phyloP scores from a whole-genome alignment of 1,284 basidiomycete genomes.

The Cutaneotrichosporon sp. region DNA sequence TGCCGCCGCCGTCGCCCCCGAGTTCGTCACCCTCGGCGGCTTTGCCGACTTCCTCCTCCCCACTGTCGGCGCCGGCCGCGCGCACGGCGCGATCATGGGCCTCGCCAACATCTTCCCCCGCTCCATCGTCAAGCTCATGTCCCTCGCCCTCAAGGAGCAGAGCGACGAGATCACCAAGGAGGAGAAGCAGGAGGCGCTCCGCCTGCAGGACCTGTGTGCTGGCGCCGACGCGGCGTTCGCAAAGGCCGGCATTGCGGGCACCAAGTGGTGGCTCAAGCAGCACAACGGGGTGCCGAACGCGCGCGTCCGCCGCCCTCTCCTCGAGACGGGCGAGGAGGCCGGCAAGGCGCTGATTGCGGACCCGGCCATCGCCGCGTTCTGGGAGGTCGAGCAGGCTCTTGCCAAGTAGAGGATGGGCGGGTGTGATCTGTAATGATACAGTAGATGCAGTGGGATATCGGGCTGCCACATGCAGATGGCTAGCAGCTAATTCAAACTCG shows the following conservation, averaged over 20 bases:
- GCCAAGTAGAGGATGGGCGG: slow-evolving; percentile 15
- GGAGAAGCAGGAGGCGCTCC: slow-evolving; percentile 69
- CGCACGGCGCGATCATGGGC: slow-evolving; percentile 78
- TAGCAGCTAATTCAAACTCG: no score
- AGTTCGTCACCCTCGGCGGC: slow-evolving; percentile 75
- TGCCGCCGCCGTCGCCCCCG: slow-evolving; percentile 53
- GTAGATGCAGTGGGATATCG: neutral
- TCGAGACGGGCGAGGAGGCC: slow-evolving; percentile 62
- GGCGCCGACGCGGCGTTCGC: slow-evolving; percentile 77
- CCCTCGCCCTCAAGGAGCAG: slow-evolving; percentile 60
- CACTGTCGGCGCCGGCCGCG: slow-evolving; percentile 60
- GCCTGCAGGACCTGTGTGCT: slow-evolving; percentile 74
- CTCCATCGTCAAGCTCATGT: slow-evolving; percentile 65
- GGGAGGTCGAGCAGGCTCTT: slow-evolving; percentile 66
- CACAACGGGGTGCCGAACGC: slow-evolving; percentile 65
- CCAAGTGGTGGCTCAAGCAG: slow-evolving; percentile 74
- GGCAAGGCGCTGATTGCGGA: slow-evolving; percentile 68
- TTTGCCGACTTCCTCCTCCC: slow-evolving; percentile 76
- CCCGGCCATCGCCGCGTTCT: slow-evolving; percentile 65
- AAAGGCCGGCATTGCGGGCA: slow-evolving; percentile 75
- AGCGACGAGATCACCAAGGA: slow-evolving; percentile 57
- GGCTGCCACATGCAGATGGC: no score
- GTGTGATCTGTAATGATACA: neutral
- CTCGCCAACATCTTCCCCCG: slow-evolving; percentile 74
- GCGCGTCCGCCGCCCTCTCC: slow-evolving; percentile 70